These are phyloP conservation scores for Prunus armeniaca DNA, from an alignment of 306 rosid species.

Conservation along the genomic window DNA sequence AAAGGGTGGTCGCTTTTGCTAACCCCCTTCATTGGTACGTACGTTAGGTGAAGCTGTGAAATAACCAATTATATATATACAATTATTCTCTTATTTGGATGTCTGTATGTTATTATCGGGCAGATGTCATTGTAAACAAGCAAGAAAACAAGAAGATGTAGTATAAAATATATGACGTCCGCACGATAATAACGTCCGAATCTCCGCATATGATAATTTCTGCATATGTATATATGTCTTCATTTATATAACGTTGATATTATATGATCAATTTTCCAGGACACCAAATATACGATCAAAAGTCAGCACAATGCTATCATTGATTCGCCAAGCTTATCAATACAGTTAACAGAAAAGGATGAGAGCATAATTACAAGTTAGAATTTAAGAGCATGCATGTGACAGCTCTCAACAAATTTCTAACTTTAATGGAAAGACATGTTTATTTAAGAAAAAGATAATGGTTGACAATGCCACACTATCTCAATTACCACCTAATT, in stretches of 20 bases:
- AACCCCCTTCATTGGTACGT: neutral
- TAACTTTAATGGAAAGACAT: slow-evolving; percentile 4
- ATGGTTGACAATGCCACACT: slow-evolving; percentile 22
- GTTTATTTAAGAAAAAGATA: neutral
- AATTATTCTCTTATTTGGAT: too few species aligned
- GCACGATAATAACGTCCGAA: too few species aligned
- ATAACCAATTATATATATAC: neutral
- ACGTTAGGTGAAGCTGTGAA: slow-evolving; percentile 24
- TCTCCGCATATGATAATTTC: too few species aligned
- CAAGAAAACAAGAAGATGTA: accelerated
- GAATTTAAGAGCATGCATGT: slow-evolving; percentile 12
- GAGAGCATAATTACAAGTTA: slow-evolving; percentile 18
- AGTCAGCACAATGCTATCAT: slow-evolving; percentile 32
- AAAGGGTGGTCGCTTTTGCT: slow-evolving; percentile 9
- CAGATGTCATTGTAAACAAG: too few species aligned
- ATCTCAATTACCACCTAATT: slow-evolving; percentile 7
- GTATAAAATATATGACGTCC: too few species aligned
- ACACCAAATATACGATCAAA: neutral
- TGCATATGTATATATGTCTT: too few species aligned
- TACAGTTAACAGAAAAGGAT: slow-evolving; percentile 18
- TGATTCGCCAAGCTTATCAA: slow-evolving; percentile 18
- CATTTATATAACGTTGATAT: too few species aligned
- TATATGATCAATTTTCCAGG: neutral
- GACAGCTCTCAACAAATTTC: slow-evolving; percentile 22
- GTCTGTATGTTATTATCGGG: too few species aligned